Evolutionary conservation across 192 early-diverging fungal genomes (phyloP), one percentile per base, ranked within the genome.

Genomic region (Haplosporangium gracile): DNA sequence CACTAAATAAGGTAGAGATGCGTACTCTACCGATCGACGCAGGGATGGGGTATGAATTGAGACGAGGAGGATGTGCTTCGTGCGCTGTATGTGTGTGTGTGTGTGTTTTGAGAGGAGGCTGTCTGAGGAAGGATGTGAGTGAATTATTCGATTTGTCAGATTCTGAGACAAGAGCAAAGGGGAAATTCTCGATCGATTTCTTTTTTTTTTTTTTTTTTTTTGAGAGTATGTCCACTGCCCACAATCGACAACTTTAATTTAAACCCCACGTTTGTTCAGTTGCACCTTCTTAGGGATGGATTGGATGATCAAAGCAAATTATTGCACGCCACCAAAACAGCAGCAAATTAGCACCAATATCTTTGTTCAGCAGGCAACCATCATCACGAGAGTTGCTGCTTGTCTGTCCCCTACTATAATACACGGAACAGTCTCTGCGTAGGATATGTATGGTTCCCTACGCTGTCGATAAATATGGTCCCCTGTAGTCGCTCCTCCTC

Each of bases 211-310:
- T 4, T n/a, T 22, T 57, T n/a, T n/a, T 49, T 49, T 49, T 16
- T 49, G 5, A 15, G 47, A 9, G 47, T 49, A 49, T 9, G 47
- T 2, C n/a, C 6, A 60, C 26, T n/a, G n/a, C n/a, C n/a, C n/a
- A n/a, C 55, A n/a, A 60, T 60, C 55, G 55, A 60, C 55, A 60
- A 60, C 55, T 26, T 26, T n/a, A 57, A 57, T n/a, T 57, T 57
- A 4, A 43, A 5, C 42, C 42, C 42, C 42, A 43, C 42, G 42
- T 43, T 40, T 57, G 24, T 22, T n/a, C 53, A 57, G n/a, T n/a
- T 57, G 5, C 22, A n/a, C 22, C 3, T 57, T n/a, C 53, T 4
- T 24, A 4, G 22, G 53, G 20, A 20, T 53, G 51, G 51, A 53
- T 53, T 11, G 9, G 42, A 43, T 43, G 5, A 1, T 5, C 42